A percentile compares a stretch with the other conserved stretches of the same genome.
Conservation (phyloP, 2,329 filamentous ascomycete species). For the Aureobasidium sp. region DNA sequence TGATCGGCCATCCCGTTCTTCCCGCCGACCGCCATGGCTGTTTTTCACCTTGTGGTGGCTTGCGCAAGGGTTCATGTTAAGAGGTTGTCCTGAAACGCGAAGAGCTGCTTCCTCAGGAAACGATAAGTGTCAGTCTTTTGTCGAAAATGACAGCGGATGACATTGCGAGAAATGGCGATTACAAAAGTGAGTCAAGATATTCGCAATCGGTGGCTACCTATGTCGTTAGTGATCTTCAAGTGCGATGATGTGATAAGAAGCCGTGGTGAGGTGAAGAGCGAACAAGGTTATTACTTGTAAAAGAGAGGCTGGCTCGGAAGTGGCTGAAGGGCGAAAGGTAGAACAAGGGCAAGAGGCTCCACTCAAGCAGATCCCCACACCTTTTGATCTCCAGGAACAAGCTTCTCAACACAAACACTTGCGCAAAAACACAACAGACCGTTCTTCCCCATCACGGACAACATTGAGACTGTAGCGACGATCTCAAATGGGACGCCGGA, state of each 20-base stretch:
- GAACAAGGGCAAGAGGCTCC: not conserved
- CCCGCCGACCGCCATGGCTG: not conserved
- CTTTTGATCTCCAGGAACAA: not conserved
- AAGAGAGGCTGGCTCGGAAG: not conserved
- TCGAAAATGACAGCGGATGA: not conserved
- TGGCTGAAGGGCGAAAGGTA: not conserved
- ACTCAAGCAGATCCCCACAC: not conserved
- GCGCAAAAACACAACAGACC: not conserved
- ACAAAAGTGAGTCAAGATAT: not conserved
- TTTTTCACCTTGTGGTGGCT: not conserved
- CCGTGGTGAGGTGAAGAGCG: not conserved
- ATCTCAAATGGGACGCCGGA: not conserved
- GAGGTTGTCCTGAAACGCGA: constrained; percentile 1
- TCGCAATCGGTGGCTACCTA: not conserved
- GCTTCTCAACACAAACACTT: not conserved
- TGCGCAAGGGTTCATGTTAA: constrained; percentile 3
- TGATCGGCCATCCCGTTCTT: constrained; percentile 4
- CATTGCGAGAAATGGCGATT: not conserved
- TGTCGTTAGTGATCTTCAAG: not conserved
- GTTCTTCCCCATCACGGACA: not conserved
- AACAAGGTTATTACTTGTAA: not conserved
- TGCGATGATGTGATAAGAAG: not conserved
- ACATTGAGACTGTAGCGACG: not conserved
- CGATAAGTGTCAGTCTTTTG: not conserved
- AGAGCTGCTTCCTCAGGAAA: not conserved